Base-by-base conservation (phyloP, 2,329 filamentous ascomycete species). In the Calcarisporium arbuscula region DNA sequence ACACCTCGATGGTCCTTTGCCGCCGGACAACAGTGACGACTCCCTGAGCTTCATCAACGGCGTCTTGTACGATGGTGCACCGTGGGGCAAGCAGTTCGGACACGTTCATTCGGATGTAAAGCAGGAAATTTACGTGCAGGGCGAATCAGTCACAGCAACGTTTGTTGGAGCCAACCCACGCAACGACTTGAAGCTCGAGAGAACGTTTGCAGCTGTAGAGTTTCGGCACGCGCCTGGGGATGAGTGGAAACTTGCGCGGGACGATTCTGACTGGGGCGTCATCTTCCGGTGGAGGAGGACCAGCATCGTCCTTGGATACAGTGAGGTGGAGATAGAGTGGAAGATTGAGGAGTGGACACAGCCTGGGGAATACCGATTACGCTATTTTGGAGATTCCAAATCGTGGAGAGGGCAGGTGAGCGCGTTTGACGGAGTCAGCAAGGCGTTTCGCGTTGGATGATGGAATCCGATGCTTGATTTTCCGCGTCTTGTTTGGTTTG, bases 121-220 rank as follows among this genome's bases (percentile, higher is more conserved):
- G 2, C 55, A 68, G 12, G 18, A 10, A 2, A 58, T 60, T 0
- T 85, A 82, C 46, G 33, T 53, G 0, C 60, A 64, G 2, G 85
- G 85, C 4, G 68, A 72, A 8, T 65, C 65, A 1, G 72, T 86
- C 19, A 72, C 61, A 5, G 84, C 74, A 0, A 78, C 67, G 0
- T 95, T 95, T 54, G 73, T 88, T 1, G 89, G 84, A 14, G 88
- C 88, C 5, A 95, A 95, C 50, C 89, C 89, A 8, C 73, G 89
- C 32, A 95, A 95, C 56, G 83, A 94, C 42, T 70, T 95, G 28
- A 74, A 79, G 3, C 74, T 87, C 2, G 88, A 86, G 52, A 71
- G 70, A 10, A 94, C 83, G 0, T 95, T 81, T 52, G 82, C 82
- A 0, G 75, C 82, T 0, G 74, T 95, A 0, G 87, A 95, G 64